These are phyloP conservation scores for Lepidium aucheri DNA, from an alignment of 345 rosid genomes.

Conservation along the genomic window DNA sequence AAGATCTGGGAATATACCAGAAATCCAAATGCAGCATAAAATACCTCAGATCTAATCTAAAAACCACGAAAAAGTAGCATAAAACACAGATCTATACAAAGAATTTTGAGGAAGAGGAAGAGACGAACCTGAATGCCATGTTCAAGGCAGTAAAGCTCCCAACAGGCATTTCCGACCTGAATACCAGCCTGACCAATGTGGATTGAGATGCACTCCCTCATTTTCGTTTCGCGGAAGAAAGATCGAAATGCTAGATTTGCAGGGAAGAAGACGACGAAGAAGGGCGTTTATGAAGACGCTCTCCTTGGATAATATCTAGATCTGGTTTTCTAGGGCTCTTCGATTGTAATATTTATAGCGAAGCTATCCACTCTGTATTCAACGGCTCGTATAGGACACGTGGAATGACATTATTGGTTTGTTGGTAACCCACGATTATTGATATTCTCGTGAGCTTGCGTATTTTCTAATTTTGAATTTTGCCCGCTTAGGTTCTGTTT, in stretches of 20 bases:
- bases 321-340: neutral
- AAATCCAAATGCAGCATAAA: neutral
- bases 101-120: neutral
- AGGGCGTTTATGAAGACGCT: constrained; percentile 66
- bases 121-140: constrained; percentile 60
- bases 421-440: constrained; percentile 3
- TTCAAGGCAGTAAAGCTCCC: constrained; percentile 63
- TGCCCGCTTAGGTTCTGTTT: constrained; percentile 12
- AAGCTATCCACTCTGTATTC: neutral
- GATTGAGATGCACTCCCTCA: constrained; percentile 73
- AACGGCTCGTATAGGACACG: constrained; percentile 20
- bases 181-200: constrained; percentile 83
- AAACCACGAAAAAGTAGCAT: neutral
- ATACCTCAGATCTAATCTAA: neutral
- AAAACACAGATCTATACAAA: neutral
- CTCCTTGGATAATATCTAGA: constrained; percentile 12
- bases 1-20: neutral
- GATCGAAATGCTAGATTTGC: neutral
- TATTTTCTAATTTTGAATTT: constrained; percentile 28
- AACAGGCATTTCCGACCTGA: constrained; percentile 75
- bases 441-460: constrained; percentile 8
- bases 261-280: constrained; percentile 7
- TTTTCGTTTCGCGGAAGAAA: constrained; percentile 18
- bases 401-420: constrained; percentile 20
- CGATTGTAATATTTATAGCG: constrained; percentile 22